Evolutionary conservation across 306 rosid genomes (phyloP), one percentile per base, ranked within the genome.

Genomic region (Urtica urens): DNA sequence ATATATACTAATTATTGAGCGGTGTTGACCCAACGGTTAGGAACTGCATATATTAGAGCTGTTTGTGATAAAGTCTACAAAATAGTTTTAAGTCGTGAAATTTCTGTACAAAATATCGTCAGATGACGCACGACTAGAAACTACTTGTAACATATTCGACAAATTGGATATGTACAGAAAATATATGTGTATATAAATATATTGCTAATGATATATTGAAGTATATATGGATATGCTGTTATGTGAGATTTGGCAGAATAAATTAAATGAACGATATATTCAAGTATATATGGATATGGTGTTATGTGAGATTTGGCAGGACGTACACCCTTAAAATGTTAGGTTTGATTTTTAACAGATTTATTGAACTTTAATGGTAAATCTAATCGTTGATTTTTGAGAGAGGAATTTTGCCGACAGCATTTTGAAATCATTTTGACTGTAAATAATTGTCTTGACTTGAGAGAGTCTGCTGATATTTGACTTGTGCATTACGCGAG

Each of bases 221-320:
- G n/a, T n/a, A n/a, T n/a, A n/a, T n/a, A n/a, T n/a, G n/a, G n/a
- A n/a, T 31, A 31, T 31, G 7, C 13, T 31, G 37, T 31, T 10
- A 46, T 13, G 18, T 46, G 24, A 47, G 28, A 28, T 11, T 9
- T 25, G 38, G 26, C 53, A 27, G 4, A 11, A 26, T 48, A 16
- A 48, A 27, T 16, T 25, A 21, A 30, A 25, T 48, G 38, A 25
- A 48, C 7, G 4, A 44, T 23, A 44, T 44, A 23, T 18, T 7
- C 40, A 60, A n/a, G n/a, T n/a, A n/a, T 49, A 50, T 37, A 67
- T 51, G 73, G 74, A 63, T 53, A 23, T 55, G 41, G 46, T 69
- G 21, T 29, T 13, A 59, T 49, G 67, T 67, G 78, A 70, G 75
- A 78, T 67, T 65, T 67, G 79, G 74, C 73, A 31, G 34, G 47